Evolutionary conservation across 73 alveolate species (phyloP).

Genomic region (Symbiodinium natans): DNA sequence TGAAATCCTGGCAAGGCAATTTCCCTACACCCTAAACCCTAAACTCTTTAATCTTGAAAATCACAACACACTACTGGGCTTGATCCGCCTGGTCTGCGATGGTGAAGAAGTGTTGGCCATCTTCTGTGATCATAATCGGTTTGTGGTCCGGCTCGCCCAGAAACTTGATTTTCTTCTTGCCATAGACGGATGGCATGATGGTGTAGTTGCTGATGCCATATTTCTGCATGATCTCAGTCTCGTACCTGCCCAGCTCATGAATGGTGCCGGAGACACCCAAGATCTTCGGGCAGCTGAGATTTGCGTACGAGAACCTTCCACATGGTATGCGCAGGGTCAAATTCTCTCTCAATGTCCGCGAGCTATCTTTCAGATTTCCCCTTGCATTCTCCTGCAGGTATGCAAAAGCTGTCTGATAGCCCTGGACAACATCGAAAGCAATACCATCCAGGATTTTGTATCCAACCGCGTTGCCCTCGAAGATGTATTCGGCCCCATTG

Average conservation of each 20-base stretch:
- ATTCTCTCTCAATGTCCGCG: slow-evolving; percentile 6
- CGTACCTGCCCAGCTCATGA: slow-evolving; percentile 66
- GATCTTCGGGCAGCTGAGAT: slow-evolving; percentile 52
- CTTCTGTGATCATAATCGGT: slow-evolving; percentile 26
- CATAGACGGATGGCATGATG: slow-evolving; percentile 94
- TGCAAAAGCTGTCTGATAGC: slow-evolving; percentile 95
- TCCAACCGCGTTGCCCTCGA: slow-evolving; percentile 61
- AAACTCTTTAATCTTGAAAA: too few species aligned
- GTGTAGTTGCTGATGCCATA: slow-evolving; percentile 91
- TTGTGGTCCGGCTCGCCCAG: not conserved
- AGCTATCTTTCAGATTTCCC: not conserved
- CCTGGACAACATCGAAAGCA: slow-evolving; percentile 79
- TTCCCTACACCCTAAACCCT: too few species aligned
- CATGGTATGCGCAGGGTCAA: slow-evolving; percentile 50
- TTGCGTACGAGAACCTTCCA: slow-evolving; percentile 93
- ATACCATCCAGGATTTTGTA: slow-evolving; percentile 94
- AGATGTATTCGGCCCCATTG: slow-evolving; percentile 22
- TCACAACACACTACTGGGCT: too few species aligned
- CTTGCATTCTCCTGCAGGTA: slow-evolving; percentile 77
- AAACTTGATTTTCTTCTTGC: slow-evolving; percentile 50
- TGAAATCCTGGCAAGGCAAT: too few species aligned
- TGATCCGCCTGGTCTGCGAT: not conserved
- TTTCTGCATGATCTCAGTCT: slow-evolving; percentile 39
- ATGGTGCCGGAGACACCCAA: slow-evolving; percentile 95
- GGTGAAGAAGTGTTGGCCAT: not conserved